Conservation (phyloP, 176 grass and related monocot genomes). For the Bonia amplexicaulis region DNA sequence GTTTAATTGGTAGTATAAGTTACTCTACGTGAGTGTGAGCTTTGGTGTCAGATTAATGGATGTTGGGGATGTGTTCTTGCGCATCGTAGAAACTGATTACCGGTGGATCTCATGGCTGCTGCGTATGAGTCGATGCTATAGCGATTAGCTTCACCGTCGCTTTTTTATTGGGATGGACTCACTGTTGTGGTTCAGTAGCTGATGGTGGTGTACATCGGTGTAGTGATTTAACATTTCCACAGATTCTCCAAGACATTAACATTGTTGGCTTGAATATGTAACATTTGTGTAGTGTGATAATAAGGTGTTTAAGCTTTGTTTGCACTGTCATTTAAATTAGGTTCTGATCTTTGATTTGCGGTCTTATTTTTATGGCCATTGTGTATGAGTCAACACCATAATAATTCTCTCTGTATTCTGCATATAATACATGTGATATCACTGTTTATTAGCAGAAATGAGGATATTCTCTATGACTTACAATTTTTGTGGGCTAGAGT, state of each 20-base stretch:
- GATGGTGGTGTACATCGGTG: not conserved
- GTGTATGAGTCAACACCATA: constrained; percentile 41
- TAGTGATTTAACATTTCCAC: not conserved
- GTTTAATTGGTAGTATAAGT: not conserved
- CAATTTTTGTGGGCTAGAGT: not conserved
- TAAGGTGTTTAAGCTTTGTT: not conserved
- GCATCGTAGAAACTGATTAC: constrained; percentile 40
- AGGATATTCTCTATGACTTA: not conserved
- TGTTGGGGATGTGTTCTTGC: not conserved
- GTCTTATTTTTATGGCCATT: not conserved
- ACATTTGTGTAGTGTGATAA: not conserved
- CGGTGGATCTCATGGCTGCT: constrained; percentile 23
- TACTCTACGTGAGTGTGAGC: too few species aligned
- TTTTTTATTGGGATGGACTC: not conserved
- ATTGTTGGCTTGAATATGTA: not conserved
- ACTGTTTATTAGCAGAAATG: too few species aligned
- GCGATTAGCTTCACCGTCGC: not conserved
- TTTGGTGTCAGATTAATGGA: not conserved
- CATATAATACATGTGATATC: not conserved
- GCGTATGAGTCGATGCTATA: constrained; percentile 27
- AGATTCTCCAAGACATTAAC: too few species aligned
- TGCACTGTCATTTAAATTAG: not conserved
- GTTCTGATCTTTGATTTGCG: not conserved
- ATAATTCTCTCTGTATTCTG: not conserved
- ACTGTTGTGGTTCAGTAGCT: not conserved